phyloP scores from a whole-genome alignment of 2,329 filamentous ascomycete genomes.

The Penicillium brevicompactum region DNA sequence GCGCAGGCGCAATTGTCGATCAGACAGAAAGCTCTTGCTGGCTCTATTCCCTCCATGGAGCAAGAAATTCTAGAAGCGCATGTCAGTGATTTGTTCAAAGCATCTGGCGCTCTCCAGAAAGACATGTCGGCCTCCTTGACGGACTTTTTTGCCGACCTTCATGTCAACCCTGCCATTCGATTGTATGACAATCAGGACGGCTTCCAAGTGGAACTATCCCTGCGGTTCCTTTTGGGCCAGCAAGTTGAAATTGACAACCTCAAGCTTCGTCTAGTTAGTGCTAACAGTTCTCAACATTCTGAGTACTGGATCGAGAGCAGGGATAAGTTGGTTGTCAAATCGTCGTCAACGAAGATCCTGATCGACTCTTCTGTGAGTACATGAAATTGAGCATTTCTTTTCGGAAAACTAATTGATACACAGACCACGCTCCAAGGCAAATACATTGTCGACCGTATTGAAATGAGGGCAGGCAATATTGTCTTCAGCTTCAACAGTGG shows the following conservation, averaged over 20 bases:
- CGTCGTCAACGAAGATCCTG: slow-evolving; percentile 56
- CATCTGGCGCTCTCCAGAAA: slow-evolving; percentile 54
- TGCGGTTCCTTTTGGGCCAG: slow-evolving; percentile 74
- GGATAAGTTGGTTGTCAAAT: slow-evolving; percentile 51
- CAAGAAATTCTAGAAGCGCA: slow-evolving; percentile 36
- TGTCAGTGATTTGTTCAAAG: slow-evolving; percentile 48
- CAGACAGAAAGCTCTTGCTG: slow-evolving; percentile 33
- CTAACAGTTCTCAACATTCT: slow-evolving; percentile 51
- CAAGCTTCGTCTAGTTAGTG: slow-evolving; percentile 64
- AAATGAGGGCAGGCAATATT: slow-evolving; percentile 53
- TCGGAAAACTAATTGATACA: slow-evolving; percentile 1
- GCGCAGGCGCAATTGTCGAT: slow-evolving; percentile 34
- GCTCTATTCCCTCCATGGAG: slow-evolving; percentile 33
- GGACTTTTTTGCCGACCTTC: slow-evolving; percentile 72
- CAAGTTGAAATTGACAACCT: slow-evolving; percentile 67
- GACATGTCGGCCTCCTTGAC: slow-evolving; percentile 69
- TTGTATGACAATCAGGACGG: slow-evolving; percentile 75
- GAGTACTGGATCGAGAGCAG: slow-evolving; percentile 68
- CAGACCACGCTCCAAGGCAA: slow-evolving; percentile 60
- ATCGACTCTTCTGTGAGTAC: slow-evolving; percentile 50
- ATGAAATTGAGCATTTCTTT: neutral
- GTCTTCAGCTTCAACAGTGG: slow-evolving; percentile 38
- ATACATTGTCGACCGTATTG: slow-evolving; percentile 74
- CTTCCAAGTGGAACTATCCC: slow-evolving; percentile 68
- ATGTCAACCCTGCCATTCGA: slow-evolving; percentile 67